Evolutionary conservation across 2,329 filamentous ascomycete species (phyloP).

Genomic region (Ophiostoma ulmi): DNA sequence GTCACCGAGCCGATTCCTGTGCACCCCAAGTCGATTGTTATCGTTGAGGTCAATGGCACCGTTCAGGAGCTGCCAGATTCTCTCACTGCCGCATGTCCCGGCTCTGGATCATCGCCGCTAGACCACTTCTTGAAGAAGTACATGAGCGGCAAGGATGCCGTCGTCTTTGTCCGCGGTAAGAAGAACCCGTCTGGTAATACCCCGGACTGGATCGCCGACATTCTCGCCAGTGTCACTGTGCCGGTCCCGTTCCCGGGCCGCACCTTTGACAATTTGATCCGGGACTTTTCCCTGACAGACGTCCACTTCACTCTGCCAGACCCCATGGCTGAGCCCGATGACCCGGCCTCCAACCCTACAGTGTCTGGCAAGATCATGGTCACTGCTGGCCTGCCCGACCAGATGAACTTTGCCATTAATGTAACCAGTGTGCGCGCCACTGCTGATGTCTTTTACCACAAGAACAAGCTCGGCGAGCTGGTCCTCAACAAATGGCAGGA

Average conservation of each 20-base stretch:
- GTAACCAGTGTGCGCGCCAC: conserved; percentile 71
- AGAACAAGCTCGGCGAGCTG: conserved; percentile 72
- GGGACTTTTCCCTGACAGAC: conserved; percentile 79
- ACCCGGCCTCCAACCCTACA: conserved; percentile 66
- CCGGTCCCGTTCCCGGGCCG: conserved; percentile 79
- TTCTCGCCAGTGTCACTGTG: conserved; percentile 75
- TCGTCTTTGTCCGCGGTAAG: conserved; percentile 77
- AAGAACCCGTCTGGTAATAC: conserved; percentile 60
- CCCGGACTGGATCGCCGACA: conserved; percentile 74
- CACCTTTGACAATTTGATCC: conserved; percentile 75
- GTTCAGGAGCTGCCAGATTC: conserved; percentile 68
- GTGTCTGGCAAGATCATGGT: conserved; percentile 81
- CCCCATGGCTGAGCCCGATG: conserved; percentile 68
- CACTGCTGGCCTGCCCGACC: conserved; percentile 69
- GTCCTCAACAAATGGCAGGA: conserved; percentile 76
- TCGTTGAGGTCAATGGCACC: conserved; percentile 64
- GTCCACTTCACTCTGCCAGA: conserved; percentile 83
- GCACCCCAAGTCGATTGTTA: conserved; percentile 61
- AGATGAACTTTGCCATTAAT: conserved; percentile 80
- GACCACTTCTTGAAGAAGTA: conserved; percentile 77
- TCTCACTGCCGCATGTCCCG: conserved; percentile 68
- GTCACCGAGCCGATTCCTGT: conserved; percentile 63
- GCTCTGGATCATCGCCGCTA: conserved; percentile 72
- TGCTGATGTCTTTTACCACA: conserved; percentile 75
- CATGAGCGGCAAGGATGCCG: conserved; percentile 71